phyloP scores from a whole-genome alignment of 805 yeast species.

The Gaillardinia entomophila region DNA sequence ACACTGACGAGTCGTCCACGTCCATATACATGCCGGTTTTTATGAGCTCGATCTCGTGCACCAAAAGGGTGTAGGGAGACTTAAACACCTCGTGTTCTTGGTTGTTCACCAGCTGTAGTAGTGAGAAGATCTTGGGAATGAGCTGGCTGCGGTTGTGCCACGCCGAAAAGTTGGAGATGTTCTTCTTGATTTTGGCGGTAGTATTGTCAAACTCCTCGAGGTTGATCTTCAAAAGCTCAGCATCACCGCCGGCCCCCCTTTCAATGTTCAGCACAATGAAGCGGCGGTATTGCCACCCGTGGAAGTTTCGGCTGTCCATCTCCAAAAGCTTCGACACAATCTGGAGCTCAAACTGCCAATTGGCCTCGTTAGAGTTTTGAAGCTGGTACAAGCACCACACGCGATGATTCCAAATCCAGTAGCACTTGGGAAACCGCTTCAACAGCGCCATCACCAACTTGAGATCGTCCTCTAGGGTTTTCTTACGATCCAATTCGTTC shows the following conservation, averaged over 20 bases:
- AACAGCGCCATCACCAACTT: slow-evolving; percentile 53
- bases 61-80: slow-evolving; percentile 32
- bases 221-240: slow-evolving; percentile 19
- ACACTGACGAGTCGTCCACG: slow-evolving; percentile 88
- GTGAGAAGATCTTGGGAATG: slow-evolving; percentile 45
- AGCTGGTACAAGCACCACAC: slow-evolving; percentile 60
- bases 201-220: slow-evolving; percentile 69
- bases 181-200: slow-evolving; percentile 66
- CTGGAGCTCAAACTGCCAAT: slow-evolving; percentile 68
- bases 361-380: slow-evolving; percentile 42
- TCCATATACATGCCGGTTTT: slow-evolving; percentile 88
- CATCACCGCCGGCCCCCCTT: not conserved
- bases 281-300: slow-evolving; percentile 94
- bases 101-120: slow-evolving; percentile 2
- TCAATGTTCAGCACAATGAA: slow-evolving; percentile 41
- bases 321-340: slow-evolving; percentile 64
- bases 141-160: slow-evolving; percentile 86
- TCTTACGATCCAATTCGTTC: slow-evolving; percentile 5
- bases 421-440: slow-evolving; percentile 74
- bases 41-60: slow-evolving; percentile 58
- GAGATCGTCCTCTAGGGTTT: slow-evolving; percentile 50
- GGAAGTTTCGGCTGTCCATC: slow-evolving; percentile 79
- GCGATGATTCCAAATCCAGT: slow-evolving; percentile 96
- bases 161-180: slow-evolving; percentile 91
- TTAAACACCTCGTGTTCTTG: slow-evolving; percentile 16